Conservation (phyloP, 495 filamentous ascomycete genomes). For the Penicillium herquei region DNA sequence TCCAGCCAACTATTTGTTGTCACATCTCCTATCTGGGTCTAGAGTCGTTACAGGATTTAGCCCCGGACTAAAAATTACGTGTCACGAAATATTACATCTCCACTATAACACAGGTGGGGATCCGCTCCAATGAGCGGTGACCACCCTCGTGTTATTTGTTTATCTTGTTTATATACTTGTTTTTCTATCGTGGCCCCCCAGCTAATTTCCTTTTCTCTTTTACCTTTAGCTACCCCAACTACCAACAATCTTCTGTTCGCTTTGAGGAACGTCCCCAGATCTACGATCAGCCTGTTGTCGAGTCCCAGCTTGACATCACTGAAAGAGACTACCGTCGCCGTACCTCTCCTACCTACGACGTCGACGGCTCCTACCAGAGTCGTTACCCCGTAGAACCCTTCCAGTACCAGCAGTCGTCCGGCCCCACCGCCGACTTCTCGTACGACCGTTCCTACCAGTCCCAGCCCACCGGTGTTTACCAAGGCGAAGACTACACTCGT, state of each 20-base stretch:
- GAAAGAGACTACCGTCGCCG: constrained; percentile 84
- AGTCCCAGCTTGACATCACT: constrained; percentile 72
- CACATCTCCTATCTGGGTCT: constrained; percentile 24
- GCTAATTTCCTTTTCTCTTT: constrained; percentile 25
- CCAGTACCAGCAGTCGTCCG: constrained; percentile 23
- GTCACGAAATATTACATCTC: constrained; percentile 32
- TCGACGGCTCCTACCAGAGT: constrained; percentile 58
- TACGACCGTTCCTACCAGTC: constrained; percentile 29
- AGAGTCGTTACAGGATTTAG: constrained; percentile 30
- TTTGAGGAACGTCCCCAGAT: constrained; percentile 51
- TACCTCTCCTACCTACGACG: constrained; percentile 66
- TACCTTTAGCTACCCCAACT: constrained; percentile 49
- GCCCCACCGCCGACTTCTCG: constrained; percentile 26
- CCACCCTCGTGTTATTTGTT: constrained; percentile 29
- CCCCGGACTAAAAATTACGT: constrained; percentile 37
- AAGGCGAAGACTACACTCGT: constrained; percentile 26
- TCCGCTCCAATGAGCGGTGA: constrained; percentile 31
- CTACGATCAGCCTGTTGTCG: constrained; percentile 50
- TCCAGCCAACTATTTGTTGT: constrained; percentile 21
- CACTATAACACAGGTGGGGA: constrained; percentile 9
- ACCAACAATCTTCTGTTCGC: constrained; percentile 52
- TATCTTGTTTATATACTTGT: constrained; percentile 24
- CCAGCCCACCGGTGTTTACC: constrained; percentile 30
- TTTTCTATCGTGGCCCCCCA: constrained; percentile 12
- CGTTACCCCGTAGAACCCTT: constrained; percentile 38